Base-by-base conservation (phyloP, 768 basidiomycete species). In the Termitomyces sp. region DNA sequence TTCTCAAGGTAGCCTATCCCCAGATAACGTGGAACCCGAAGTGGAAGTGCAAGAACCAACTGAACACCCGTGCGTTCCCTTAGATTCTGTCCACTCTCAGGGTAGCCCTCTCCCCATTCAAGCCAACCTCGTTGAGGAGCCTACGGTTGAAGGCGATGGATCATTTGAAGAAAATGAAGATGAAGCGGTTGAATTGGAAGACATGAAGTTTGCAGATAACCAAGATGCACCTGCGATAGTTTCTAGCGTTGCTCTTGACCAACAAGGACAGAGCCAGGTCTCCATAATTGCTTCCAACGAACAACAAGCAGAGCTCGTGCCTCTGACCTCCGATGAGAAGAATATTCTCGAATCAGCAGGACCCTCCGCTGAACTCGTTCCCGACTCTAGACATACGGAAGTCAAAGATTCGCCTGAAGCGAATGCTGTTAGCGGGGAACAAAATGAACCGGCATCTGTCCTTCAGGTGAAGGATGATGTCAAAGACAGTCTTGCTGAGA, bases 1-100 rank as follows among this genome's bases (percentile, higher is more conserved):
- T 25, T 64, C 63, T 25, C 73, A 75, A 60, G 74, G 71, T 27
- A 70, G 63, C 49, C 64, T 66, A 12, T 53, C 56, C 32, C 61
- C 43, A 18, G 50, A n/a, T 13, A 20, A 58, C 18, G 22, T 43
- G 9, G 58, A 56, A 27, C 44, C 50, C 12, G 49, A 50, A 27
- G 50, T 29, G 7, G 55, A 54, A 27, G 33, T 27, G 18, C 42
- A 52, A 22, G 58, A 50, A 13, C 45, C 39, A 16, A 16, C 54
- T 18, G 52, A 62, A 2, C 64, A 63, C n/a, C 63, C 70, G 39
- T 76, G 74, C 74, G 73, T 71, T 18, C 70, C 73, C 29, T 75
- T 75, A 25, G 75, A 76, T 53, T 74, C 75, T 10, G 73, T 74
- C 1, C 72, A 74, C 31, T 68, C 64, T 18, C 76, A 77, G 57